These are phyloP conservation scores for Capsicum rhomboideum DNA, from an alignment of 257 asterid genomes.

Conservation along the genomic window DNA sequence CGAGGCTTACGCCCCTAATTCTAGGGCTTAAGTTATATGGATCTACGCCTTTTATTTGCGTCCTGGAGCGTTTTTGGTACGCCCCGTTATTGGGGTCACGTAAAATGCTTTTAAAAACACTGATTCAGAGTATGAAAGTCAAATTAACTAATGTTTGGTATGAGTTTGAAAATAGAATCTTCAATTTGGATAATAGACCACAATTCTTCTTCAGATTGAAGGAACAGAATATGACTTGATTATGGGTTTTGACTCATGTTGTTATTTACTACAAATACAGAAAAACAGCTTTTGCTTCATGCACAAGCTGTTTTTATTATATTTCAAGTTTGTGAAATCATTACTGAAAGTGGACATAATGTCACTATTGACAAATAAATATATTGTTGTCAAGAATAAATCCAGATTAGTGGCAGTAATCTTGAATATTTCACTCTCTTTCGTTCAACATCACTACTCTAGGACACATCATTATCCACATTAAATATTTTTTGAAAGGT, in stretches of 20 bases:
- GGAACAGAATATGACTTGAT: neutral
- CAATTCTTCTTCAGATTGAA: slow-evolving; percentile 12
- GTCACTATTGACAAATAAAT: neutral
- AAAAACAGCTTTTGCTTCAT: neutral
- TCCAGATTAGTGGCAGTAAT: neutral
- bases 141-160: too few relatives aligned
- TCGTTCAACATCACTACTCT: neutral
- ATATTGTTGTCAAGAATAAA: neutral
- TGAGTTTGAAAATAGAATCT: too few relatives aligned
- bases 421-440: neutral
- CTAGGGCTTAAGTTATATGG: too few relatives aligned
- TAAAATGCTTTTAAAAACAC: too few relatives aligned
- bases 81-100: too few relatives aligned
- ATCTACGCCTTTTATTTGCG: too few relatives aligned
- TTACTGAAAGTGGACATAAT: neutral
- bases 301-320: neutral
- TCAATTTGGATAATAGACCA: neutral
- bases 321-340: neutral
- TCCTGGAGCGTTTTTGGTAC: too few relatives aligned
- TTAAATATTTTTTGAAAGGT: neutral
- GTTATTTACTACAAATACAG: neutral
- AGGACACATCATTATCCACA: neutral
- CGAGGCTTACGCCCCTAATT: too few relatives aligned
- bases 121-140: too few relatives aligned
- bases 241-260: neutral